These are phyloP conservation scores for Ormosia emarginata DNA, from an alignment of 306 rosid species.

Conservation along the genomic window DNA sequence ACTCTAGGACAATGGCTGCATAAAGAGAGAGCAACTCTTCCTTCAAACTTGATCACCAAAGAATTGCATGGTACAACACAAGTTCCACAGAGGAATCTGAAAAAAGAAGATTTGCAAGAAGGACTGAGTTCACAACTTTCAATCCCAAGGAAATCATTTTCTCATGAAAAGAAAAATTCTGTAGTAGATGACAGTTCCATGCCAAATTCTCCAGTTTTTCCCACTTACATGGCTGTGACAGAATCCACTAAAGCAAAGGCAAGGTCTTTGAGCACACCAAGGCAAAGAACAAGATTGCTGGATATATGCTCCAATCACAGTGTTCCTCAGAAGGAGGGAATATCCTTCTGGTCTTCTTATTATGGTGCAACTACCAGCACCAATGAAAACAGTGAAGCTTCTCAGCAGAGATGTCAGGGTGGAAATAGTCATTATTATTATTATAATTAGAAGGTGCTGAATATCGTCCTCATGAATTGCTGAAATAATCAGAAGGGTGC, in stretches of 20 bases:
- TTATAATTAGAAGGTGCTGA: background rate
- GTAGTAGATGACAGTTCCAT: slow-evolving; percentile 29
- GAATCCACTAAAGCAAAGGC: slow-evolving; percentile 65
- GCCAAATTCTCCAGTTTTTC: slow-evolving; percentile 54
- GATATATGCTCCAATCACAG: slow-evolving; percentile 34
- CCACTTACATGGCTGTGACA: slow-evolving; percentile 53
- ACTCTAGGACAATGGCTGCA: slow-evolving; percentile 44
- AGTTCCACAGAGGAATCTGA: slow-evolving; percentile 14
- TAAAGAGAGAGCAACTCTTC: slow-evolving; percentile 29
- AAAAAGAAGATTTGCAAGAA: slow-evolving; percentile 23
- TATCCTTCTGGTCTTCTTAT: slow-evolving; percentile 37
- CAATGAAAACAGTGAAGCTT: slow-evolving; percentile 10
- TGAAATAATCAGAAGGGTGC: background rate
- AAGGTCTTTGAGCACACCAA: slow-evolving; percentile 68
- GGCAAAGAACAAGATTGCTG: slow-evolving; percentile 45
- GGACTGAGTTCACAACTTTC: slow-evolving; percentile 30
- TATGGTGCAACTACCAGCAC: slow-evolving; percentile 31
- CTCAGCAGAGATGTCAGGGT: slow-evolving; percentile 2
- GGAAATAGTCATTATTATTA: background rate
- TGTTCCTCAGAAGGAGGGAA: slow-evolving; percentile 13
- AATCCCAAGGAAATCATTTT: slow-evolving; percentile 57
- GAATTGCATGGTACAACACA: slow-evolving; percentile 20
- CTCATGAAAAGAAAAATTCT: slow-evolving; percentile 34
- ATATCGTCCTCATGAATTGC: background rate
- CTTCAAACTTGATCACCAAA: slow-evolving; percentile 12